phyloP scores from a whole-genome alignment of 768 basidiomycete species.

The Peribolospora baueri region DNA sequence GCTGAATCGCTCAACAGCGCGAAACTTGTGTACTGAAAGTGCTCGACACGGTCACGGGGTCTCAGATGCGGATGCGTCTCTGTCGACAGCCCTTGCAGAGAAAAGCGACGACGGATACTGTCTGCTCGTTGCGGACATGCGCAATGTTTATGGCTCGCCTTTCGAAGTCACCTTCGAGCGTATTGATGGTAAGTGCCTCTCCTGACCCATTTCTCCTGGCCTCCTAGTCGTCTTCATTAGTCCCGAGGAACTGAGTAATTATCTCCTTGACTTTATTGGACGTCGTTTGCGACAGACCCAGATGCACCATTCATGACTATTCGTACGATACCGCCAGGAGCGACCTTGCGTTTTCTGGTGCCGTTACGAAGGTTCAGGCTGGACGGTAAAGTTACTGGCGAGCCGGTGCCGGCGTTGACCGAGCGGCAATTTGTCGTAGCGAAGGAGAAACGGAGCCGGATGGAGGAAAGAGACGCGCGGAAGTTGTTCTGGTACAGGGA shows the following conservation, averaged over 20 bases:
- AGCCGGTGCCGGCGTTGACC: conserved; percentile 58
- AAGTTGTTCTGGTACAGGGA: conserved; percentile 95
- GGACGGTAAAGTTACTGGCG: conserved; percentile 45
- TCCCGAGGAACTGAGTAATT: no score
- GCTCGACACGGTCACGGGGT: no score
- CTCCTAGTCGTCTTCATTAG: conserved; percentile 2
- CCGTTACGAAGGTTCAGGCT: background rate
- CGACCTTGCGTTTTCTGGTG: background rate
- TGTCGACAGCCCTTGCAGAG: no score
- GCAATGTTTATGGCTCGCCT: conserved; percentile 70
- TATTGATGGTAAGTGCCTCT: conserved; percentile 26
- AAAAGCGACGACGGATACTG: conserved; percentile 36
- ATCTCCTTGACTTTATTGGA: no score
- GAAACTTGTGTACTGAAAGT: no score
- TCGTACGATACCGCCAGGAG: background rate
- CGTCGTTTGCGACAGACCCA: no score
- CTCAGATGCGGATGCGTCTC: no score
- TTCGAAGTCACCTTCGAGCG: conserved; percentile 68
- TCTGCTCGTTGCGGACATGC: conserved; percentile 67
- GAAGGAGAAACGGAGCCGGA: conserved; percentile 33
- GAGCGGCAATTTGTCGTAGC: conserved; percentile 77
- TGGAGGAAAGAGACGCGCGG: conserved; percentile 38
- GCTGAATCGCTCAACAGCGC: conserved; percentile 17
- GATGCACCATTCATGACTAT: background rate
- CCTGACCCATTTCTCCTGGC: no score